Evolutionary conservation across 495 filamentous ascomycete species (phyloP).

Genomic region (Penicillium paxilli): DNA sequence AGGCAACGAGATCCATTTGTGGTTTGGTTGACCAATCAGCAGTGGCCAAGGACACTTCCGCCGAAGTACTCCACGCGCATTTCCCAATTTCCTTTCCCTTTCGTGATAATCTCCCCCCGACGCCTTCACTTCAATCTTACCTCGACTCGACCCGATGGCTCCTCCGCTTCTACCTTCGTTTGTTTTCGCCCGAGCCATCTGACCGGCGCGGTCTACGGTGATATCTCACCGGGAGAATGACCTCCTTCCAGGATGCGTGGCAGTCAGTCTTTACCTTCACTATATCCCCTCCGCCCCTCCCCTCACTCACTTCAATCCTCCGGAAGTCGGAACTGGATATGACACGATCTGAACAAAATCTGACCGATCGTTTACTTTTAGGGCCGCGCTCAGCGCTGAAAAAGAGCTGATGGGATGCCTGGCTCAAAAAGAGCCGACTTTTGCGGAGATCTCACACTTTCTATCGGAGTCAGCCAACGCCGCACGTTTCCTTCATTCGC

Average conservation of each 20-base stretch:
- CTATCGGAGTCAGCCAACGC: constrained; percentile 55
- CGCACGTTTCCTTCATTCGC: constrained; percentile 6
- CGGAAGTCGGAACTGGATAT: background rate
- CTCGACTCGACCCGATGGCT: constrained; percentile 42
- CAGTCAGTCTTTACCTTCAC: constrained; percentile 39
- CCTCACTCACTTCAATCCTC: background rate
- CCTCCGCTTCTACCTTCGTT: constrained; percentile 35
- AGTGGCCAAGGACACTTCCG: constrained; percentile 3
- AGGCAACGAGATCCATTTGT: background rate
- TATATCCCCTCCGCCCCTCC: background rate
- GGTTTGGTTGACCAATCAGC: background rate
- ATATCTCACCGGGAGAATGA: constrained; percentile 44
- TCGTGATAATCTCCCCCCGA: constrained; percentile 8
- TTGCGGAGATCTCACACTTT: constrained; percentile 57
- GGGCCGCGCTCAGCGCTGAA: constrained; percentile 48
- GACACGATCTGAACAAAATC: constrained; percentile 6
- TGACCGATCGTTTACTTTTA: constrained; percentile 24
- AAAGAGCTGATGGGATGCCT: constrained; percentile 49
- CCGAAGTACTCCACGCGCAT: constrained; percentile 20
- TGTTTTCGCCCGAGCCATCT: constrained; percentile 52
- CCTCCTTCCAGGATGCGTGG: constrained; percentile 50
- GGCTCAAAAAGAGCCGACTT: constrained; percentile 53
- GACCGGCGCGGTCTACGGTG: constrained; percentile 56
- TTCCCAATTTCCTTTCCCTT: too few relatives aligned
- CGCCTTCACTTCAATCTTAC: constrained; percentile 2